Evolutionary conservation across 2,329 filamentous ascomycete genomes (phyloP).

Genomic region (Fusarium pseudocircinatum): DNA sequence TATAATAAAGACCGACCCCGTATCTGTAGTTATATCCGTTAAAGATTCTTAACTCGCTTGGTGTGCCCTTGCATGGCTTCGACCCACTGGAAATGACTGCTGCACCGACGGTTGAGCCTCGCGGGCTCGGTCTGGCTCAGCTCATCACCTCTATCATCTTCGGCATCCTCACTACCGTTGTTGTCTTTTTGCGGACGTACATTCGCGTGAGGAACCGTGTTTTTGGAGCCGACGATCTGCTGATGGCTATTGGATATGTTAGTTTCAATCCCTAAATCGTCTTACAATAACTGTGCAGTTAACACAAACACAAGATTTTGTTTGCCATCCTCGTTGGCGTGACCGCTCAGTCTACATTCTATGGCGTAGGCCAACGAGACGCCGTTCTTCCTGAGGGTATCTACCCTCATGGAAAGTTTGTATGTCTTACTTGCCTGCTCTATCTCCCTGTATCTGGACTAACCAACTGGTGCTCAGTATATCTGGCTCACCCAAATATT

Average conservation of each 20-base stretch:
- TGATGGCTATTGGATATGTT: not conserved
- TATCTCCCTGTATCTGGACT: not conserved
- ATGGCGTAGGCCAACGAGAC: not conserved
- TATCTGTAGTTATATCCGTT: not conserved
- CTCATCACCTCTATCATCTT: not conserved
- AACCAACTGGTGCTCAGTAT: not conserved
- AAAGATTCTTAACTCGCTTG: not conserved
- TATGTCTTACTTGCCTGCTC: accelerated
- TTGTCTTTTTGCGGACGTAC: not conserved
- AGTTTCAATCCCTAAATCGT: not conserved
- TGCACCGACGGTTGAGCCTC: not conserved
- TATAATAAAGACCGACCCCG: not conserved
- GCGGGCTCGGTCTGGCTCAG: not conserved
- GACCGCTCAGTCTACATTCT: not conserved
- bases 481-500: not conserved
- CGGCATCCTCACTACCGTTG: not conserved
- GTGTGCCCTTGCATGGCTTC: not conserved
- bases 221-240: not conserved
- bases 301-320: not conserved
- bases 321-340: not conserved
- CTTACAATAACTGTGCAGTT: accelerated
- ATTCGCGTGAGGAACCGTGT: not conserved
- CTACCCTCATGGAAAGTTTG: not conserved
- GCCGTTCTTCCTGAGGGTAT: not conserved
- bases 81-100: not conserved